Base-by-base conservation (phyloP, 2,329 filamentous ascomycete species). In the Curvularia verruculosa region DNA sequence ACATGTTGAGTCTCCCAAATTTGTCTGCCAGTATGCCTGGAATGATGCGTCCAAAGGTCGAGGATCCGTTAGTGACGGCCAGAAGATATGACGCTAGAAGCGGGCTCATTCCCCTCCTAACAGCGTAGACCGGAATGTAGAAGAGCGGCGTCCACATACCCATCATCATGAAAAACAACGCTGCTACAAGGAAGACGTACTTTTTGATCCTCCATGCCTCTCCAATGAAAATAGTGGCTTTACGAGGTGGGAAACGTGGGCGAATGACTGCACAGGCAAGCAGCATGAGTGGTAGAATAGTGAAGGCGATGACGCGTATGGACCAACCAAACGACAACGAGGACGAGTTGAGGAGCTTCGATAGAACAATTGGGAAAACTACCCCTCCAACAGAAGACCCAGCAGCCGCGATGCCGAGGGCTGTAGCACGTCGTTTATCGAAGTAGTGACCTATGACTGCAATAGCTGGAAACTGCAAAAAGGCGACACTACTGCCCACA, bases 241-340 rank as follows among this genome's bases (percentile, higher is more conserved):
- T 63, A 23, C 64, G 64, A 3, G 79, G 80, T 24, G 77, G 73
- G 3, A 83, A 63, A 26, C 79, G 78, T 19, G 83, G 82, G 53
- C 76, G 80, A 23, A 87, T 26, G 3, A 82, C 82, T 0, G 83
- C 66, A 26, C 79, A 79, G 34, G 83, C 80, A 60, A 87, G 77
- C 26, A 82, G 72, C 56, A 84, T 78, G 56, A 84, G 74, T 57
- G 78, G 80, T 60, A 89, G 81, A 60, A 89, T 85, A 37, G 88
- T 74, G 54, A 89, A 85, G 15, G 85, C 80, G 10, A 47, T 15
- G 18, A 39, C 49, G 13, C 64, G 59, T 45, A 67, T 80, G 0
- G 84, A 77, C 85, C 85, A 87, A 2, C 73, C 75, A 58, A 84
- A 87, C 1, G 83, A 84, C 6, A 85, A 75, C 64, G 12, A 79